phyloP scores from a whole-genome alignment of 2,329 filamentous ascomycete genomes.

The Hypoxylon sp. region DNA sequence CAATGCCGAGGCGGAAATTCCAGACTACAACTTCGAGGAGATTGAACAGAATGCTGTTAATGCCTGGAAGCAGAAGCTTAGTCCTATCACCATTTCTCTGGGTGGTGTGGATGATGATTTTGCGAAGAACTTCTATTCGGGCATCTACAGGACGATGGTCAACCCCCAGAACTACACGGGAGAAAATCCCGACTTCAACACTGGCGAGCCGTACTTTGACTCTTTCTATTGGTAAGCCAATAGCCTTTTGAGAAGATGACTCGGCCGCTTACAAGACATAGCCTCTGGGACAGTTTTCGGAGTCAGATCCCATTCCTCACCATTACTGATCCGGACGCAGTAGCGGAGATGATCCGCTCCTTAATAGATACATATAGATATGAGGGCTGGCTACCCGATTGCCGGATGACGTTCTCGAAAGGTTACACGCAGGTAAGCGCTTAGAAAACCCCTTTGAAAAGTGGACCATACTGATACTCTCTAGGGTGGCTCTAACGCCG shows the following conservation, averaged over 20 bases:
- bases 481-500: constrained; percentile 80
- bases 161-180: constrained; percentile 81
- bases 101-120: constrained; percentile 66
- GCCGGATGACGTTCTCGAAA: constrained; percentile 81
- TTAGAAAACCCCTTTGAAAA: neutral
- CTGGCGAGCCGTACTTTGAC: constrained; percentile 79
- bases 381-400: constrained; percentile 81
- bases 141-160: constrained; percentile 78
- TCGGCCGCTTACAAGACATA: constrained; percentile 40
- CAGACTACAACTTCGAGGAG: constrained; percentile 73
- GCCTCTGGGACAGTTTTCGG: constrained; percentile 79
- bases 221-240: constrained; percentile 77
- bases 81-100: constrained; percentile 68
- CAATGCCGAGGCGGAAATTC: constrained; percentile 79
- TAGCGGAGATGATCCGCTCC: constrained; percentile 77
- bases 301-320: constrained; percentile 79
- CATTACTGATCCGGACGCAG: constrained; percentile 74
- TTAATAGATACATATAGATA: constrained; percentile 80
- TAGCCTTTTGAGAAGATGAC: neutral
- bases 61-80: constrained; percentile 74
- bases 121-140: constrained; percentile 77
- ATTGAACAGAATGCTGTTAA: constrained; percentile 66
- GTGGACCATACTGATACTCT: constrained; percentile 38
- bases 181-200: constrained; percentile 78
- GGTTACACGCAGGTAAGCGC: constrained; percentile 73